These are phyloP conservation scores for Phycomyces blakesleeanus DNA, from an alignment of 192 early-diverging fungal species.

Conservation along the genomic window DNA sequence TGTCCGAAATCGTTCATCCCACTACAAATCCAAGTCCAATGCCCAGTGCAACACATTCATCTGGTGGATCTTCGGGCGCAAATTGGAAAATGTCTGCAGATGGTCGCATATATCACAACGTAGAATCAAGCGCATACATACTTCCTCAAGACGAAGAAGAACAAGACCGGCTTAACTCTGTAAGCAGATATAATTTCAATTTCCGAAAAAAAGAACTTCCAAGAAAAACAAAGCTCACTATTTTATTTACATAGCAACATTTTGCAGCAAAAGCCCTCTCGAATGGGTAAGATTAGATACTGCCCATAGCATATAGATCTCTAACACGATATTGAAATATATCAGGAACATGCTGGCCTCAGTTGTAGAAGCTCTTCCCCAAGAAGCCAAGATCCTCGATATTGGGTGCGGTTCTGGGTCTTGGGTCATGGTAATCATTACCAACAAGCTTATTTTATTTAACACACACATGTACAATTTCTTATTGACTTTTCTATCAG, in stretches of 20 bases:
- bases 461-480: too few species aligned
- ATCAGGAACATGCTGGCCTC: too few species aligned
- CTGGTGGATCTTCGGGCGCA: too few species aligned
- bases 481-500: not conserved
- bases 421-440: constrained; percentile 30
- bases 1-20: too few species aligned
- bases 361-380: not conserved
- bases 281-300: too few species aligned
- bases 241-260: too few species aligned
- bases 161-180: constrained; percentile 21
- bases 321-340: too few species aligned
- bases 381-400: constrained; percentile 28
- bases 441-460: not conserved
- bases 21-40: too few species aligned
- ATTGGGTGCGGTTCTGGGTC: constrained; percentile 40
- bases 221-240: not conserved
- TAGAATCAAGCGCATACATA: constrained; percentile 21
- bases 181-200: not conserved
- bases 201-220: not conserved
- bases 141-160: constrained; percentile 30
- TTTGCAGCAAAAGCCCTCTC: too few species aligned
- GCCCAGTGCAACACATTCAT: too few species aligned
- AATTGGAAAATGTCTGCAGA: not conserved
- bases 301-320: too few species aligned
- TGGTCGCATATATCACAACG: constrained; percentile 25